phyloP scores from a whole-genome alignment of 345 rosid species.

The Salix brachista region DNA sequence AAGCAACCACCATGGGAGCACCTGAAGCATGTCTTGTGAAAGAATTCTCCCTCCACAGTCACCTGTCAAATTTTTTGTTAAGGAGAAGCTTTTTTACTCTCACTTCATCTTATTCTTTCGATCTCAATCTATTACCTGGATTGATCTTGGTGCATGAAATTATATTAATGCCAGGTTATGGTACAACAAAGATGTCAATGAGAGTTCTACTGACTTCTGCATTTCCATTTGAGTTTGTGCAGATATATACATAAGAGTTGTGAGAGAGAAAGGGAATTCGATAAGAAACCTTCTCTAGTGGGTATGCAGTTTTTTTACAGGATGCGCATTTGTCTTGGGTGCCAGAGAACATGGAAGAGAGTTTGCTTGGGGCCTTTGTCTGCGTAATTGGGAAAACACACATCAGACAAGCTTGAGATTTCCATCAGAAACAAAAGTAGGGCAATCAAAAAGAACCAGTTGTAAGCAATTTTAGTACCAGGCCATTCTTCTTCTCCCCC shows the following conservation, averaged over 20 bases:
- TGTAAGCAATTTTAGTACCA: conserved; percentile 21
- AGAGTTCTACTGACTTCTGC: neutral
- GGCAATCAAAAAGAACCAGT: neutral
- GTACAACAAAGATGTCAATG: neutral
- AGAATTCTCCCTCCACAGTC: conserved; percentile 45
- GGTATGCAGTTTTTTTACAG: conserved; percentile 46
- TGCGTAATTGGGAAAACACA: conserved; percentile 4
- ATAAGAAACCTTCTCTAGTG: conserved; percentile 46
- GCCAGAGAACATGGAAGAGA: conserved; percentile 42
- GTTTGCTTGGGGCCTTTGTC: conserved; percentile 45
- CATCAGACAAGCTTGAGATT: neutral
- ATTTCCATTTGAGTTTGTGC: neutral
- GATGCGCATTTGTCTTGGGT: conserved; percentile 47
- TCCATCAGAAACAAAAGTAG: neutral
- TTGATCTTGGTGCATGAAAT: neutral
- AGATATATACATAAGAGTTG: neutral
- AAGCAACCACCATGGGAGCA: conserved; percentile 52
- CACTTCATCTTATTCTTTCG: neutral
- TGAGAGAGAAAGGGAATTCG: neutral
- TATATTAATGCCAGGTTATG: neutral
- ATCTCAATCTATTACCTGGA: neutral
- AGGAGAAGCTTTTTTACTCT: neutral
- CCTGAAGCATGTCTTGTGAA: conserved; percentile 55
- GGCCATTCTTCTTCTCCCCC: conserved; percentile 34
- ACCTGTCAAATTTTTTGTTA: conserved; percentile 23